Percentiles rank a stretch among this genome's conserved stretches.
Conservation (phyloP, 257 asterid genomes). For the Echites panduratus region DNA sequence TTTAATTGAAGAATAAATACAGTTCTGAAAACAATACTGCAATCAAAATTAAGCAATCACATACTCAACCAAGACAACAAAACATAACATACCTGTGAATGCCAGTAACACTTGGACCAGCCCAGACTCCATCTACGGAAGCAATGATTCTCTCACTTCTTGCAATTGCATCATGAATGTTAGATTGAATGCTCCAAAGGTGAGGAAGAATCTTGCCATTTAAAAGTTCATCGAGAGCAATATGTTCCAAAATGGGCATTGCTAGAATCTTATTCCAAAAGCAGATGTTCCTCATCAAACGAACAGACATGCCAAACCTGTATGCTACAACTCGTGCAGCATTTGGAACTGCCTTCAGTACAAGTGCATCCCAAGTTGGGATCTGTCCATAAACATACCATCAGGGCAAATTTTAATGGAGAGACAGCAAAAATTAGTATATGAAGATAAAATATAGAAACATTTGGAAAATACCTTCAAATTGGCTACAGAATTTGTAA, state of each 20-base stretch:
- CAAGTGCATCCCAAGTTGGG: slow-evolving; percentile 75
- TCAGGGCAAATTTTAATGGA: background rate
- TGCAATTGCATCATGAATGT: slow-evolving; percentile 65
- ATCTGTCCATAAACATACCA: slow-evolving; percentile 35
- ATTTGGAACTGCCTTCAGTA: slow-evolving; percentile 70
- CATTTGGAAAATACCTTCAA: slow-evolving; percentile 41
- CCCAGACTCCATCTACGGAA: slow-evolving; percentile 75
- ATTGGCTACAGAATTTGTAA: slow-evolving; percentile 69
- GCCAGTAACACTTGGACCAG: slow-evolving; percentile 64
- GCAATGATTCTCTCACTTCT: slow-evolving; percentile 79
- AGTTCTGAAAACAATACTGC: background rate
- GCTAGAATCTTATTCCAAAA: slow-evolving; percentile 77
- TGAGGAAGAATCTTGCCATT: slow-evolving; percentile 87
- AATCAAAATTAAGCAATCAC: background rate
- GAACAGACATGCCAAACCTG: slow-evolving; percentile 76
- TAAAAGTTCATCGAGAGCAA: slow-evolving; percentile 74
- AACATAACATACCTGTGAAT: slow-evolving; percentile 49
- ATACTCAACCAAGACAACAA: background rate
- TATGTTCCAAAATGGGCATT: slow-evolving; percentile 64
- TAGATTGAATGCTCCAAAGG: slow-evolving; percentile 67
- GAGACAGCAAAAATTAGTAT: background rate
- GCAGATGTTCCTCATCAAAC: slow-evolving; percentile 80
- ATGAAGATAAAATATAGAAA: background rate
- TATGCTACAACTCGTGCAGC: slow-evolving; percentile 86
- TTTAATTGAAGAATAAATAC: background rate